Base-by-base conservation (phyloP, 768 basidiomycete species). In the Clavulina sp. region DNA sequence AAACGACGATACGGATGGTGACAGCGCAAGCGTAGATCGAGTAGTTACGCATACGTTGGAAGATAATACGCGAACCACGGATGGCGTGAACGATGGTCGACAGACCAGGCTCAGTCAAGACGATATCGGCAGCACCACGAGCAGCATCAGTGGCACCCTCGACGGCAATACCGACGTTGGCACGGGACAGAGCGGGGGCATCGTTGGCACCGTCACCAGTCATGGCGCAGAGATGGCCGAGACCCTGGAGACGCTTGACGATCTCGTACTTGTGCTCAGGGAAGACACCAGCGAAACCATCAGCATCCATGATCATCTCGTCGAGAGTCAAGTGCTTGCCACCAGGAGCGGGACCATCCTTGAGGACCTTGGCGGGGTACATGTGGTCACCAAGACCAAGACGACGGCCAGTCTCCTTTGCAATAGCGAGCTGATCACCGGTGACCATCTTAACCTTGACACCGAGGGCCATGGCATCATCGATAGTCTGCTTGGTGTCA, bases 231-330 rank as follows among this genome's bases (percentile, higher is more conserved):
- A 95, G 69, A 68, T 95, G 91, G 47, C 91, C 93, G 55, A 96
- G 81, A 64, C 80, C 87, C 64, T 97, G 93, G 51, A 97, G 80
- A 59, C 92, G 86, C 73, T 93, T 95, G 71, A 97, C 93, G 56
- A 97, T 97, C 69, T 97, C 93, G 65, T 93, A 97, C 76, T 96
- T 96, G 84, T 95, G 93, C 70, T 93, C 92, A 52, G 91, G 91
- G 87, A 93, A 97, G 58, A 93, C 92, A 64, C 93, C 93, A 41
- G 93, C 93, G 68, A 97, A 97, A 60, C 93, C 93, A 67, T 97
- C 93, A 28, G 93, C 93, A 61, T 96, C 93, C 80, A 97, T 80
- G 65, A 97, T 96, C 91, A 97, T 95, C 66, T 92, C 89, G 60
- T 97, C 92, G 61, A 97, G 77, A 50, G 71, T 75, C 50, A 70